Base-by-base conservation (phyloP, 2,329 filamentous ascomycete genomes). In the Pseudogymnoascus sp. region DNA sequence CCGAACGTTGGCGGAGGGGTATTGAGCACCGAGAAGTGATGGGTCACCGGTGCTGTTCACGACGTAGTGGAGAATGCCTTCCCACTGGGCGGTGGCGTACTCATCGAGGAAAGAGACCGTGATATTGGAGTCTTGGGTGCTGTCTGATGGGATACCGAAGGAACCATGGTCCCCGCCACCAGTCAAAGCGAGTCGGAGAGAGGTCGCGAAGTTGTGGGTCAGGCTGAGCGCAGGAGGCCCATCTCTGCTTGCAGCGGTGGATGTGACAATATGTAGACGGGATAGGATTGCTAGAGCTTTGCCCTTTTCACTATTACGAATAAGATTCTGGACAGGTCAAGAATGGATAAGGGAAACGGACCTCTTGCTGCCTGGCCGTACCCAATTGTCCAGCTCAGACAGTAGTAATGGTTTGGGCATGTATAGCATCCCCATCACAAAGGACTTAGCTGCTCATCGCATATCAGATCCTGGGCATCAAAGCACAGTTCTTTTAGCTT, bases 371-470 rank as follows among this genome's bases (percentile, higher is more conserved):
- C 82, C 81, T 5, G 91, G 83, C 68, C 88, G 89, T 60, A 97
- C 87, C 91, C 93, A 96, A 43, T 84, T 78, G 69, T 97, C 92
- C 64, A 99, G 83, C 70, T 95, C 89, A 66, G 84, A 79, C n/a
- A 91, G 82, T 2, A 85, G 83, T 66, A 97, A 84, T 0, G 94
- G 90, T 10, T 83, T 81, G 41, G 91, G 90, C 78, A 95, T 89
- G 78, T 96, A 99, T 3, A 99, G 85, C 71, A 99, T 86, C 39
- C 90, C 90, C 88, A 97, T 96, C 65, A 99, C 93, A 71, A 99
- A 89, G 14, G 87, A 91, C 81, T 99, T 97, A 69, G 94, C 93
- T 91, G 69, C 31, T 21, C 38, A 39, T 4, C 14, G 6, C 14
- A 60, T 60, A 60, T 60, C 16, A 60, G 58, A 38, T 23, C 39